Conservation (phyloP, 768 basidiomycete genomes). For the Lactifluus piperatus region DNA sequence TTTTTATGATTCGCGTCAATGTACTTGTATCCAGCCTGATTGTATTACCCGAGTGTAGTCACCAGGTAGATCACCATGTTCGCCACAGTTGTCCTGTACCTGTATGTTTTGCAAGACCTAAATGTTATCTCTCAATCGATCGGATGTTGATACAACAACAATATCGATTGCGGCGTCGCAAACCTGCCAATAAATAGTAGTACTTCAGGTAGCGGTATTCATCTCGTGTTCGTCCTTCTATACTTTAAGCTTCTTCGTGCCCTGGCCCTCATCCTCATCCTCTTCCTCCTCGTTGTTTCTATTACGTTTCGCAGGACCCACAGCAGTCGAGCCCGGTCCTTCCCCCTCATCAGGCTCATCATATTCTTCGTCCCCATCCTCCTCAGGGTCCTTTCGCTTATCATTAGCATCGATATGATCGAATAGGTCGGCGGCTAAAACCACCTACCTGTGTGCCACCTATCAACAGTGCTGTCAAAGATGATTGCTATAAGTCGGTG, state of each 20-base stretch:
- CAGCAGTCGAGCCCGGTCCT: not conserved
- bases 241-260: slow-evolving; percentile 8
- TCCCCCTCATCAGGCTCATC: not conserved
- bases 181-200: not conserved
- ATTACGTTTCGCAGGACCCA: slow-evolving; percentile 5
- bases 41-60: not conserved
- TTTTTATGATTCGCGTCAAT: not conserved
- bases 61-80: not conserved
- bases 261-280: not conserved
- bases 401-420: not conserved
- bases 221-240: not conserved
- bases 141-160: not conserved
- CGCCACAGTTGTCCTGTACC: not conserved
- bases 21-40: not conserved
- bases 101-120: slow-evolving; percentile 2
- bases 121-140: not conserved
- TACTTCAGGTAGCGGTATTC: not conserved
- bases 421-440: not conserved
- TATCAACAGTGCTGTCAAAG: slow-evolving; percentile 10
- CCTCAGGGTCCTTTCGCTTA: not conserved
- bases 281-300: not conserved
- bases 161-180: not conserved
- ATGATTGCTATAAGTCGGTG: not conserved
- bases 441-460: not conserved
- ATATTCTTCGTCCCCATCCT: not conserved